phyloP scores from a whole-genome alignment of 2,329 filamentous ascomycete species.

The Aureobasidium sp. region DNA sequence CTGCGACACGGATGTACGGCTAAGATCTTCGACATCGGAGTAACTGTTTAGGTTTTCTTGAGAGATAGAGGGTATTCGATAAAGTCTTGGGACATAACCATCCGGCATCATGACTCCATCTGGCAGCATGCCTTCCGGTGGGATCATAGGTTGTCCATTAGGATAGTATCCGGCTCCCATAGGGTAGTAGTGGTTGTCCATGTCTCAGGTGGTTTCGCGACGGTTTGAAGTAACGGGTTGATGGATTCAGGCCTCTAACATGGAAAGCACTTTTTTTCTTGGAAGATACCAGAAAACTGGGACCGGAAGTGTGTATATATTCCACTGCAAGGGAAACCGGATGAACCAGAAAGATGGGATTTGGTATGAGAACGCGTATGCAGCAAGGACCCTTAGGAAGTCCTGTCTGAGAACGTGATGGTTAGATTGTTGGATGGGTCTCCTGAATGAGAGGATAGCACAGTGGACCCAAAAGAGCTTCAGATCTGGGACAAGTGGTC shows the following conservation, averaged over 20 bases:
- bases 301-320: background rate
- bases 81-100: constrained; percentile 19
- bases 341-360: background rate
- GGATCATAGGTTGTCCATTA: constrained; percentile 19
- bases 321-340: background rate
- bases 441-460: constrained; percentile 7
- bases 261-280: background rate
- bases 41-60: constrained; percentile 26
- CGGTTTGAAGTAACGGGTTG: background rate
- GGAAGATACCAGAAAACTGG: background rate
- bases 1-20: constrained; percentile 19
- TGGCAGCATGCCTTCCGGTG: background rate
- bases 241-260: background rate
- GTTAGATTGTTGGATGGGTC: background rate
- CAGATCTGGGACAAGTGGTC: background rate
- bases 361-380: background rate
- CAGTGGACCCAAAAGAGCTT: constrained; percentile 7
- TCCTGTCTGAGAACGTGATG: background rate
- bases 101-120: constrained; percentile 23
- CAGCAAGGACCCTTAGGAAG: background rate
- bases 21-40: constrained; percentile 24
- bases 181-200: constrained; percentile 18
- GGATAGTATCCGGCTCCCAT: constrained; percentile 23
- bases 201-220: background rate
- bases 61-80: constrained; percentile 25